Conservation (phyloP, 176 grass and related monocot genomes). For the Triticum turgidum region DNA sequence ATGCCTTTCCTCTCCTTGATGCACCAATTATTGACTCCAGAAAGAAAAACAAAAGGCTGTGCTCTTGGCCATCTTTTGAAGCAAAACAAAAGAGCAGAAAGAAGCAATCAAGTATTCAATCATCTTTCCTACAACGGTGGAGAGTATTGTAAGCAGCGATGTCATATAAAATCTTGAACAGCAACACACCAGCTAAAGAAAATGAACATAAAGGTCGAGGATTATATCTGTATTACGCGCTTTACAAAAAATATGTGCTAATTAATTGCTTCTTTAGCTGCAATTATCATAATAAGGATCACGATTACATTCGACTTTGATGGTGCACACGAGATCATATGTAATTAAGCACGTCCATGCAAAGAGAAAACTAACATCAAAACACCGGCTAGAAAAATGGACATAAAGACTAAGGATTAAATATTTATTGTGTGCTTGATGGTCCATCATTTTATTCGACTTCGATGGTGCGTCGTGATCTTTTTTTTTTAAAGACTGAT, state of each 20-base stretch:
- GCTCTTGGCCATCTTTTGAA: slow-evolving; percentile 38
- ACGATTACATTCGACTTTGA: neutral
- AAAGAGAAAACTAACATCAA: too few species aligned
- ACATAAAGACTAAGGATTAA: neutral
- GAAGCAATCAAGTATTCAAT: slow-evolving; percentile 24
- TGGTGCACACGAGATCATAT: neutral
- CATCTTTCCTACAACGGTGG: slow-evolving; percentile 51
- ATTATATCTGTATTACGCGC: neutral
- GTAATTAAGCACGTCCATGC: too few species aligned
- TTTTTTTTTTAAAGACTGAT: too few species aligned
- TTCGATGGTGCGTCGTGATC: neutral
- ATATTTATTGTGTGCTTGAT: too few species aligned
- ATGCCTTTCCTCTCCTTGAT: slow-evolving; percentile 31
- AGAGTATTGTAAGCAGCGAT: slow-evolving; percentile 19
- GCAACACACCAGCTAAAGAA: slow-evolving; percentile 13
- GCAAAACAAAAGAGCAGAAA: slow-evolving; percentile 25
- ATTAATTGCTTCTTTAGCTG: slow-evolving; percentile 13
- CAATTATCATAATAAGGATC: slow-evolving; percentile 19
- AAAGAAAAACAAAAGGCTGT: slow-evolving; percentile 28
- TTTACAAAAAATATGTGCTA: neutral
- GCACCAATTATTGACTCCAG: slow-evolving; percentile 36
- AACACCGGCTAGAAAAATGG: neutral
- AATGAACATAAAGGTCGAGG: neutral
- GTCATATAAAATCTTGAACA: neutral
- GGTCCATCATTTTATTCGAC: neutral